Evolutionary conservation across 805 yeast species (phyloP).

Genomic region (Starmerella cellae): DNA sequence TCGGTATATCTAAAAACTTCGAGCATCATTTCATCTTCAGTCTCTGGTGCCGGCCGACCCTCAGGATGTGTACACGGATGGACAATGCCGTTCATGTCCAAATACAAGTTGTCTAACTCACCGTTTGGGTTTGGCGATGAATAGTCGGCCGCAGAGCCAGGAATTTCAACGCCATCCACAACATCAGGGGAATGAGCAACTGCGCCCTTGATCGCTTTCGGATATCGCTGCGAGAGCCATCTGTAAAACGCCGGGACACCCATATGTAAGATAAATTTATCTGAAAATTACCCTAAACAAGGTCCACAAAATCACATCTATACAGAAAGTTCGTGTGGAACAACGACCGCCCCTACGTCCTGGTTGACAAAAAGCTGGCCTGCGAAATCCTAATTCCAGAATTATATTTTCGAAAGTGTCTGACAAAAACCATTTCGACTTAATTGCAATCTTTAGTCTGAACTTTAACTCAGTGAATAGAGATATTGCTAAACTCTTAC

Average conservation of each 20-base stretch:
- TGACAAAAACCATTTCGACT: no score
- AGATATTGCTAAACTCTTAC: no score
- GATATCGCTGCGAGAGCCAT: slow-evolving; percentile 88
- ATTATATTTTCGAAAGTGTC: no score
- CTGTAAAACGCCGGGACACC: slow-evolving; percentile 98
- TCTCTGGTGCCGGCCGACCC: slow-evolving; percentile 86
- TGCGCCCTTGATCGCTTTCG: slow-evolving; percentile 86
- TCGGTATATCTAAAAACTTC: slow-evolving; percentile 90
- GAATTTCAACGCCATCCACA: slow-evolving; percentile 49
- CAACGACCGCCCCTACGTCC: no score
- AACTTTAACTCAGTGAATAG: no score
- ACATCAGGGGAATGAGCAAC: slow-evolving; percentile 46
- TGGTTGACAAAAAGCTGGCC: no score
- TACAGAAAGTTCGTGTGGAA: no score
- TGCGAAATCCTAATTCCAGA: no score
- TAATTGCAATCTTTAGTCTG: no score
- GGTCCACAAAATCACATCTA: no score
- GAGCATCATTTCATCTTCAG: slow-evolving; percentile 92
- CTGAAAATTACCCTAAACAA: no score
- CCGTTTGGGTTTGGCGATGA: slow-evolving; percentile 82
- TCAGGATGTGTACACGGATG: slow-evolving; percentile 99
- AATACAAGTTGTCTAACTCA: slow-evolving; percentile 80
- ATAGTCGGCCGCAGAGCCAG: slow-evolving; percentile 39
- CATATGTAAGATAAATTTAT: slow-evolving; percentile 16
- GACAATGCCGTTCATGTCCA: slow-evolving; percentile 98